Conservation (phyloP, 2,329 filamentous ascomycete species). For the Celoporthe dispersa region DNA sequence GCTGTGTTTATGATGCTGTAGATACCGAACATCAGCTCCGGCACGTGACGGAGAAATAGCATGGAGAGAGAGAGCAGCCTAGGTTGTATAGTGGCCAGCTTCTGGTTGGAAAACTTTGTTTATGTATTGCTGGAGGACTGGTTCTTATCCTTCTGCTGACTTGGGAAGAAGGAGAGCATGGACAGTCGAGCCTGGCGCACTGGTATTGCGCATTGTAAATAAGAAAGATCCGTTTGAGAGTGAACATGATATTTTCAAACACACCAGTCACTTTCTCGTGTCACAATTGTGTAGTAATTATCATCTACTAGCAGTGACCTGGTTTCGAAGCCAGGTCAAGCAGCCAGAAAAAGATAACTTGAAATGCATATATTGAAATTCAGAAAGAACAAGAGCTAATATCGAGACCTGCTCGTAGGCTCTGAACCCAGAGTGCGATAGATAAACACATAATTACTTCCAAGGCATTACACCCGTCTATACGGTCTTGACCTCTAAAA, state of each 20-base stretch:
- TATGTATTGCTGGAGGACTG: not conserved
- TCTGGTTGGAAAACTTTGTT: not conserved
- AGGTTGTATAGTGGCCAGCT: not conserved
- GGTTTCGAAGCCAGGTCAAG: not conserved
- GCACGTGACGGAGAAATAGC: too few relatives aligned
- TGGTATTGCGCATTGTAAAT: not conserved
- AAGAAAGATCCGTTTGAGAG: not conserved
- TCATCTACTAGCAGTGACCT: not conserved
- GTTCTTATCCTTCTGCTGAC: not conserved
- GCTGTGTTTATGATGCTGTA: conserved; percentile 24
- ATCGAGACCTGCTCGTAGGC: not conserved
- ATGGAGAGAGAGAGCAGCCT: not conserved
- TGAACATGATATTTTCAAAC: not conserved
- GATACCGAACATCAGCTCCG: too few relatives aligned
- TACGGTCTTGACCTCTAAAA: too few relatives aligned
- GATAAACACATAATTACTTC: too few relatives aligned
- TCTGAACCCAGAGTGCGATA: not conserved
- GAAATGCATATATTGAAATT: not conserved
- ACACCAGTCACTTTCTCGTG: not conserved
- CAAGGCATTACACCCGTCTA: too few relatives aligned
- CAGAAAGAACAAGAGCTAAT: not conserved
- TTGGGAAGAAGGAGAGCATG: not conserved
- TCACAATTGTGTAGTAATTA: too few relatives aligned
- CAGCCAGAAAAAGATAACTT: not conserved
- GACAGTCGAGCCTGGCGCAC: not conserved